Percentiles rank a stretch among this genome's conserved stretches.
Conservation (phyloP, 345 rosid species). For the Salix suchowensis region DNA sequence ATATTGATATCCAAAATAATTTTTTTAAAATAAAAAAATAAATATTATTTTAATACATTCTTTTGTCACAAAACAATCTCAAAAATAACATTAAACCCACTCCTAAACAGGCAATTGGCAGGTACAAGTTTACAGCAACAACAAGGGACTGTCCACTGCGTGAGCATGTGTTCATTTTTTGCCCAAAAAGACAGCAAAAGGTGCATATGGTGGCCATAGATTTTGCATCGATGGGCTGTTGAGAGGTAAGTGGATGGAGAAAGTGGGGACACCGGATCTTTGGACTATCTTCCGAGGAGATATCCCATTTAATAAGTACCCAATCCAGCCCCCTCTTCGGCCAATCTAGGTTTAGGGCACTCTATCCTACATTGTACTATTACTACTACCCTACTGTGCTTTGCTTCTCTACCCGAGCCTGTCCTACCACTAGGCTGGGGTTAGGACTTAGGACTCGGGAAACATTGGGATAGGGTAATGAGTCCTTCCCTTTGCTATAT, state of each 20-base stretch:
- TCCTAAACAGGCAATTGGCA: too few species aligned
- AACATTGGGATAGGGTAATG: not conserved
- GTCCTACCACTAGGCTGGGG: not conserved
- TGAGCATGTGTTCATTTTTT: not conserved
- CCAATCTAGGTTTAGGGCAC: not conserved
- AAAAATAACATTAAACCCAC: too few species aligned
- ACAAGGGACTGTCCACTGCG: not conserved
- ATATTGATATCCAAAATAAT: too few species aligned
- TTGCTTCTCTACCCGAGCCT: not conserved
- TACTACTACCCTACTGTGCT: not conserved
- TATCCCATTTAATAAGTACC: constrained; percentile 3
- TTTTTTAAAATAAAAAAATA: too few species aligned
- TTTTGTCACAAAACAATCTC: too few species aligned
- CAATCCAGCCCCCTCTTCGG: not conserved
- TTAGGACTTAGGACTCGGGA: not conserved
- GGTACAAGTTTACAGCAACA: not conserved
- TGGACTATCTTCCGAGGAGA: constrained; percentile 3
- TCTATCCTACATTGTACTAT: not conserved
- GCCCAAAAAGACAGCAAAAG: not conserved
- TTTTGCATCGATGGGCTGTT: not conserved
- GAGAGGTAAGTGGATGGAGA: not conserved
- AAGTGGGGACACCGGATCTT: constrained; percentile 18
- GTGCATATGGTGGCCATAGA: not conserved
- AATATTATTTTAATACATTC: too few species aligned
- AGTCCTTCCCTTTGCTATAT: too few species aligned